phyloP scores from a whole-genome alignment of 768 basidiomycete genomes.

The Favolaschia claudopus region DNA sequence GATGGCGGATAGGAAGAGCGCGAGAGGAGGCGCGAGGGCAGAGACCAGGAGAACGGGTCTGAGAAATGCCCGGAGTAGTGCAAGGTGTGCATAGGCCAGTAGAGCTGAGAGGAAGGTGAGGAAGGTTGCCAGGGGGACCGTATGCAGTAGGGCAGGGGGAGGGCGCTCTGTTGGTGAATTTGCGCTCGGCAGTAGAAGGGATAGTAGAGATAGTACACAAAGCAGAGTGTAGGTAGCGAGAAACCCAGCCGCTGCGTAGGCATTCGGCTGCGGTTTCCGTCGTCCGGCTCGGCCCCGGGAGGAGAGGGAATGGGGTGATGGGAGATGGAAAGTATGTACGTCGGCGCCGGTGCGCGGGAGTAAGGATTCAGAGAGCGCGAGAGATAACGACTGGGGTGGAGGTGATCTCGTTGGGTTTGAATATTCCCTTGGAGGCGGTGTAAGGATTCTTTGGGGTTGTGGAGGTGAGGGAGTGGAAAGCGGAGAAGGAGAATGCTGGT shows the following conservation, averaged over 20 bases:
- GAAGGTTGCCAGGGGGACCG: conserved; percentile 78
- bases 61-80: conserved; percentile 81
- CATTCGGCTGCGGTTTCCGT: conserved; percentile 75
- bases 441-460: conserved; percentile 44
- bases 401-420: conserved; percentile 46
- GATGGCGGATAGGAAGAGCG: conserved; percentile 74
- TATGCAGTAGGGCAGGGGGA: conserved; percentile 71
- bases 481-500: conserved; percentile 73
- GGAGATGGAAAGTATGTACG: conserved; percentile 68
- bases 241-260: conserved; percentile 72
- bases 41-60: conserved; percentile 84
- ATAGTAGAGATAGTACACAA: conserved; percentile 68
- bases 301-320: conserved; percentile 56
- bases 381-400: conserved; percentile 64
- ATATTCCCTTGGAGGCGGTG: conserved; percentile 45
- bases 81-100: conserved; percentile 77
- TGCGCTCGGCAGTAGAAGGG: conserved; percentile 67
- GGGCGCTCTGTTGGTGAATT: conserved; percentile 47
- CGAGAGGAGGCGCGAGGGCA: conserved; percentile 76
- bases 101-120: conserved; percentile 74
- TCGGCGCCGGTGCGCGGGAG: conserved; percentile 56
- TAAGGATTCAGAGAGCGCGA: conserved; percentile 72
- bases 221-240: conserved; percentile 67
- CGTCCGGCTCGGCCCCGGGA: conserved; percentile 39
- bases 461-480: conserved; percentile 36